Evolutionary conservation across 2,329 filamentous ascomycete genomes (phyloP), one percentile per base, ranked within the genome.

Genomic region (Trichophyton mentagrophytes): DNA sequence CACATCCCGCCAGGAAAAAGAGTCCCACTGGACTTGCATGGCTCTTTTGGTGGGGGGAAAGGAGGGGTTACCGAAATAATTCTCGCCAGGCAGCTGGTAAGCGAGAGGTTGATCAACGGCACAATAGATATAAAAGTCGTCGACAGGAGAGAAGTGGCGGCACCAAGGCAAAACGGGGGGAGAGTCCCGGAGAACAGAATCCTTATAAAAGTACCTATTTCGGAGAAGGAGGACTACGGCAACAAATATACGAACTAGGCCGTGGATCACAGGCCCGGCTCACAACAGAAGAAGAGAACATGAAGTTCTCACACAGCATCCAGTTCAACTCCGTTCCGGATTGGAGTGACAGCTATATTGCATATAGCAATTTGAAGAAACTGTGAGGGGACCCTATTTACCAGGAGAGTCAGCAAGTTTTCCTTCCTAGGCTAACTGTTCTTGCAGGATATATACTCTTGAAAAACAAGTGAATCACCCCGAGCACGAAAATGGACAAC

Each of bases 281-380:
- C 91, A 69, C 83, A 36, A 65, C 88, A 68, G 79, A 85, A 67
- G 82, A 80, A 66, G 85, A 88, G 84, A 89, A 90, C 71, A 99
- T 99, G 93, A 97, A 97, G 86, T 99, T 99, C 81, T 97, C 92
- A 17, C 93, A 99, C 74, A 97, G 92, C 76, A 87, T 99, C 68
- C 93, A 99, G 80, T 99, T 99, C 78, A 99, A 99, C 79, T 91
- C 93, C 65, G 93, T 99, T 68, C 93, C 93, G n/a, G 93, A 99
- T 76, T 99, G 93, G 93, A 96, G 90, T 79, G 91, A 86, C 69
- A 85, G 97, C 75, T 99, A 99, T 76, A 95, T 99, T 71, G 89
- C 91, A 63, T 99, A 99, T 76, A 96, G 91, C 78, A 97, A 96
- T 71, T 82, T 99, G 68, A 99, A 99, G 81, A 99, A 99, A 80